phyloP scores from a whole-genome alignment of 2,329 filamentous ascomycete genomes.

The Zymoseptoria ardabiliae region DNA sequence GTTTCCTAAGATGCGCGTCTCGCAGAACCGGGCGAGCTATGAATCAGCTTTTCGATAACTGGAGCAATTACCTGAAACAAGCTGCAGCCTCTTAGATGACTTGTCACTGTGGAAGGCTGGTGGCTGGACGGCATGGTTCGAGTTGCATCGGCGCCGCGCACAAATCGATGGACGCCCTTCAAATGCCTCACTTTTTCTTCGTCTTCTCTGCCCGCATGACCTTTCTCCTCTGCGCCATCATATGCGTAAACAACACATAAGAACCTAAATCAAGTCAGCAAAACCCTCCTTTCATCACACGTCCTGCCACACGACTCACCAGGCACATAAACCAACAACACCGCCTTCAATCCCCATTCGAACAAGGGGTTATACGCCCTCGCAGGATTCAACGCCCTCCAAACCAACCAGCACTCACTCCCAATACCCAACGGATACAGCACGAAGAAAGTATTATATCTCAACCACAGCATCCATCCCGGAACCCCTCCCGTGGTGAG shows the following conservation, averaged over 20 bases:
- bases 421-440: conserved; percentile 88
- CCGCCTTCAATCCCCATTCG: conserved; percentile 54
- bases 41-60: too few species aligned
- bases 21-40: too few species aligned
- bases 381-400: conserved; percentile 56
- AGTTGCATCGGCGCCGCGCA: too few species aligned
- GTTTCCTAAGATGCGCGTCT: too few species aligned
- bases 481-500: conserved; percentile 54
- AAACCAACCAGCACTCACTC: conserved; percentile 79
- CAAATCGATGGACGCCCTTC: too few species aligned
- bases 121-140: too few species aligned
- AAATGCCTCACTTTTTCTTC: conserved; percentile 22
- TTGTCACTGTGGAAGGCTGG: too few species aligned
- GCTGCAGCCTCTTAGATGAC: too few species aligned
- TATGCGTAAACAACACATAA: conserved; percentile 85
- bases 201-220: conserved; percentile 57
- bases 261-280: conserved; percentile 45
- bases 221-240: conserved; percentile 85
- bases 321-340: conserved; percentile 71
- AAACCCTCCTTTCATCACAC: neutral
- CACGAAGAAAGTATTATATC: conserved; percentile 86
- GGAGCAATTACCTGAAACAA: too few species aligned
- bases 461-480: conserved; percentile 63
- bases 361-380: conserved; percentile 44
- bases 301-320: conserved; percentile 46